phyloP scores from a whole-genome alignment of 164 flowering plant genomes.

The Cinnamomum micranthum region DNA sequence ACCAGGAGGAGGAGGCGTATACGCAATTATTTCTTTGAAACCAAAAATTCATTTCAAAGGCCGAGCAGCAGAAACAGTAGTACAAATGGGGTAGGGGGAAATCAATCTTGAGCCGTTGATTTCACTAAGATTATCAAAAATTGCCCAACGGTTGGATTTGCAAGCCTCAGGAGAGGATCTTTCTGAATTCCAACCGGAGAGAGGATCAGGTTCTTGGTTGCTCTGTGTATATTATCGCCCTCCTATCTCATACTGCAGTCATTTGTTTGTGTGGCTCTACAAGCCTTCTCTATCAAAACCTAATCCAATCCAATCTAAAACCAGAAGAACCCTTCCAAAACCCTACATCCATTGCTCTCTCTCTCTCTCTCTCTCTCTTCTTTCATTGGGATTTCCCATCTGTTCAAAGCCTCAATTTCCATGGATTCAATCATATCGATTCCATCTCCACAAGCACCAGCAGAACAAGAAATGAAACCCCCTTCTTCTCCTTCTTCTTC shows the following conservation, averaged over 20 bases:
- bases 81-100: too few relatives aligned
- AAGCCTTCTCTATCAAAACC: not conserved
- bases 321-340: not conserved
- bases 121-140: too few relatives aligned
- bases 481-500: slow-evolving; percentile 19
- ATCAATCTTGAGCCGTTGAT: too few relatives aligned
- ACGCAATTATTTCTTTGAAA: too few relatives aligned
- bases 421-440: slow-evolving; percentile 27
- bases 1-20: too few relatives aligned
- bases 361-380: not conserved
- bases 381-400: not conserved
- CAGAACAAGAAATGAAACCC: not conserved
- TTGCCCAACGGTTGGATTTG: too few relatives aligned
- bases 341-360: not conserved
- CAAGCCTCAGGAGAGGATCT: too few relatives aligned
- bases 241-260: not conserved
- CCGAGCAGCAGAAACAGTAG: too few relatives aligned
- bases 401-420: slow-evolving; percentile 9
- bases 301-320: not conserved
- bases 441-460: slow-evolving; percentile 5
- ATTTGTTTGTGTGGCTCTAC: not conserved
- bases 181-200: not conserved
- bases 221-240: not conserved
- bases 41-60: too few relatives aligned
- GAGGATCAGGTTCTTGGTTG: not conserved